Conservation (phyloP, 352 stramenopile genomes). For the Globisporangium viniferum region DNA sequence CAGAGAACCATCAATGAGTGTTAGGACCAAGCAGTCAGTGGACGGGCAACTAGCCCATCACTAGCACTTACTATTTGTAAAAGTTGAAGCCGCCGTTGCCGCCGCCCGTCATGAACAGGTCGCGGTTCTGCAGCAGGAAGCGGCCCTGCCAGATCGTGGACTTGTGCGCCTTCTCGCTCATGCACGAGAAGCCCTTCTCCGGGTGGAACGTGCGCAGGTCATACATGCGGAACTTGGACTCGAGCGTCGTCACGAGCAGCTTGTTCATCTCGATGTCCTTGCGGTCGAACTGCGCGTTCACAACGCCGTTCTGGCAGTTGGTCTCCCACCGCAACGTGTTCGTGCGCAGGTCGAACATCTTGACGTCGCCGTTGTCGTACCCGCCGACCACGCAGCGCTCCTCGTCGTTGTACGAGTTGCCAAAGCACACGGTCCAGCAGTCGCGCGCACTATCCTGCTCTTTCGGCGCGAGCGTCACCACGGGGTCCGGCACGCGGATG, state of each 20-base stretch:
- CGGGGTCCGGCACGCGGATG: slow-evolving; percentile 84
- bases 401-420: slow-evolving; percentile 92
- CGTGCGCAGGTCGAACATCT: slow-evolving; percentile 95
- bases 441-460: slow-evolving; percentile 81
- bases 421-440: slow-evolving; percentile 96
- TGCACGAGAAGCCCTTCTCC: slow-evolving; percentile 89
- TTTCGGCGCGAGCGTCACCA: slow-evolving; percentile 91
- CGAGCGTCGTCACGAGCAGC: slow-evolving; percentile 92
- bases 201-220: slow-evolving; percentile 93
- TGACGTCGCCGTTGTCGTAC: slow-evolving; percentile 97
- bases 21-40: background rate
- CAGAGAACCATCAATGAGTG: background rate
- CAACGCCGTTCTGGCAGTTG: slow-evolving; percentile 96
- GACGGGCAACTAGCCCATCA: background rate
- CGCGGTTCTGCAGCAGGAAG: slow-evolving; percentile 95
- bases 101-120: slow-evolving; percentile 95
- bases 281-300: slow-evolving; percentile 93
- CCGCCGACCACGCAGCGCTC: slow-evolving; percentile 92
- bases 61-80: slow-evolving; percentile 93
- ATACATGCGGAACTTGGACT: slow-evolving; percentile 95
- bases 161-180: slow-evolving; percentile 93
- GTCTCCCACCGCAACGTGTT: slow-evolving; percentile 94
- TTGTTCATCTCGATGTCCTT: slow-evolving; percentile 99
- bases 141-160: slow-evolving; percentile 94
- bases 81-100: slow-evolving; percentile 97